phyloP scores from a whole-genome alignment of 306 rosid genomes.

The Cicer arietinum region DNA sequence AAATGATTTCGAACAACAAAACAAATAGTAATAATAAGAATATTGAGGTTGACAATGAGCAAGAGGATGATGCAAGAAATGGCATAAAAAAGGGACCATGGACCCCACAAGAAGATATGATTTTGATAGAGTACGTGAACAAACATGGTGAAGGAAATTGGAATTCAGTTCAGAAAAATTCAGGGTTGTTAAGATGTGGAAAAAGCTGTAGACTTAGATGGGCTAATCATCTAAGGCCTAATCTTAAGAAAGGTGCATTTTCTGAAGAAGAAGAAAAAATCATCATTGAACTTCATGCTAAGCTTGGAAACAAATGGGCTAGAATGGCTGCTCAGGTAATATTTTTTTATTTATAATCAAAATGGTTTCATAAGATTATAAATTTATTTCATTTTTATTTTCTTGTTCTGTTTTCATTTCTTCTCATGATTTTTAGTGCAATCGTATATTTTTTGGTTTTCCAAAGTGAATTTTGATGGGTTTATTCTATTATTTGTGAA shows the following conservation, averaged over 20 bases:
- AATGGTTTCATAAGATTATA: neutral
- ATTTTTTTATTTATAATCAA: no score
- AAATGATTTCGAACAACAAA: conserved; percentile 8
- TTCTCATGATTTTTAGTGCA: conserved; percentile 10
- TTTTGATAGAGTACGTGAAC: conserved; percentile 69
- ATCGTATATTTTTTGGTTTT: conserved; percentile 10
- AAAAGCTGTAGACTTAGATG: conserved; percentile 92
- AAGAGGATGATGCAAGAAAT: conserved; percentile 10
- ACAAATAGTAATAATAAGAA: neutral
- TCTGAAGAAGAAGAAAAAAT: conserved; percentile 61
- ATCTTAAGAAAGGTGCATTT: conserved; percentile 77
- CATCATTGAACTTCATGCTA: conserved; percentile 79
- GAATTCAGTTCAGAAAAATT: conserved; percentile 73
- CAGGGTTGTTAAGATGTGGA: conserved; percentile 71
- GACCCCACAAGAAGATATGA: conserved; percentile 70
- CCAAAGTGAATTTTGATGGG: neutral
- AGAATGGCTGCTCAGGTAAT: conserved; percentile 83
- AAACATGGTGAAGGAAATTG: conserved; percentile 86
- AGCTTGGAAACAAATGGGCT: conserved; percentile 91
- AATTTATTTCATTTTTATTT: neutral
- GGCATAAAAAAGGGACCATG: conserved; percentile 80
- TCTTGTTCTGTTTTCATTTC: neutral
- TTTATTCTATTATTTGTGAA: conserved; percentile 2
- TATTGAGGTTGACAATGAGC: neutral
- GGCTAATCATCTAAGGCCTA: conserved; percentile 88